Evolutionary conservation across 1,284 basidiomycete genomes (phyloP).

Genomic region (Cyathus olla): DNA sequence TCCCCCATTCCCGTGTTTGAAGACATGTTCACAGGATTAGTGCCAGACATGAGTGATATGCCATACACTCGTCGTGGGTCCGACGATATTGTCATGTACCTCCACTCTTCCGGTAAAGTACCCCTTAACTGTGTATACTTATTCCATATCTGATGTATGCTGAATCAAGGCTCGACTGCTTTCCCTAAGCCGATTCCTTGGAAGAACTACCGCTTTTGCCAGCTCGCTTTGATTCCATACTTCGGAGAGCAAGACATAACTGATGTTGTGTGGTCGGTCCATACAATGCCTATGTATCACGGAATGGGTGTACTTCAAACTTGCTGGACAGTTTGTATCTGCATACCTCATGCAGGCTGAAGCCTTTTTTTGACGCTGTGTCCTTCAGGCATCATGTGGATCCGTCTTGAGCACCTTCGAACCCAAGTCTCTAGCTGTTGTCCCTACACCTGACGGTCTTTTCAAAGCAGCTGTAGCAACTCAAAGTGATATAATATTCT

Average conservation of each 20-base stretch:
- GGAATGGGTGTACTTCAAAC: slow-evolving; percentile 16
- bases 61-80: neutral
- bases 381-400: slow-evolving; percentile 31
- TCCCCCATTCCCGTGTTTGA: slow-evolving; percentile 6
- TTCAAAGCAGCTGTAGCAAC: slow-evolving; percentile 19
- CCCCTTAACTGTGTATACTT: neutral
- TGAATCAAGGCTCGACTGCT: slow-evolving; percentile 7
- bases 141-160: neutral
- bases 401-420: slow-evolving; percentile 23
- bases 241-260: slow-evolving; percentile 10
- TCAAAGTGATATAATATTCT: slow-evolving; percentile 23
- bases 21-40: slow-evolving; percentile 2
- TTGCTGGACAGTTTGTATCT: slow-evolving; percentile 12
- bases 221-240: slow-evolving; percentile 2
- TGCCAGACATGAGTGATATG: neutral
- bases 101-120: slow-evolving; percentile 34
- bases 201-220: slow-evolving; percentile 1
- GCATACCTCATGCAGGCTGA: no score
- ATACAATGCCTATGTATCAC: slow-evolving; percentile 25
- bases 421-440: slow-evolving; percentile 22
- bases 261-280: slow-evolving; percentile 15
- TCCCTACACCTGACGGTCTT: slow-evolving; percentile 26
- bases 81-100: slow-evolving; percentile 16
- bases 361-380: neutral
- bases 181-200: slow-evolving; percentile 10